A percentile compares a stretch with the other conserved stretches of the same genome.
Conservation (phyloP, 805 yeast genomes). For the Zygosaccharomyces pseudorouxii region DNA sequence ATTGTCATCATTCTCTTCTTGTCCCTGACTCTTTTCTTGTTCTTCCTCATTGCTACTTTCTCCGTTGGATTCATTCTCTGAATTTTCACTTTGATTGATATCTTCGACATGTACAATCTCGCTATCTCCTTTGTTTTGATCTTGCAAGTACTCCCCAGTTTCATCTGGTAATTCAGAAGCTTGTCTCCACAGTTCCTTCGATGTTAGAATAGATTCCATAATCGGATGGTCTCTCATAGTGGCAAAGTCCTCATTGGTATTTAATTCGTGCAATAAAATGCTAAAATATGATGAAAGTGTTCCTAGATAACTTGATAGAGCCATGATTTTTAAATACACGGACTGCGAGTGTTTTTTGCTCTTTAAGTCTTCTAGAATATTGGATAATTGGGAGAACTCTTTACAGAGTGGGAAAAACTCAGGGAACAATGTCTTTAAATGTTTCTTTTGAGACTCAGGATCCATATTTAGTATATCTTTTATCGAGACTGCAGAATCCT, state of each 20-base stretch:
- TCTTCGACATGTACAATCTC: conserved; percentile 23
- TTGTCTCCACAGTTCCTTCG: conserved; percentile 87
- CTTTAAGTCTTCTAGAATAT: conserved; percentile 39
- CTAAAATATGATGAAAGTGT: conserved; percentile 77
- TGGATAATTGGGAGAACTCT: conserved; percentile 48
- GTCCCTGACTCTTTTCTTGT: conserved; percentile 13
- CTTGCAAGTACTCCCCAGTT: conserved; percentile 24
- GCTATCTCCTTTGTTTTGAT: conserved; percentile 15
- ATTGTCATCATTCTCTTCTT: conserved; percentile 23
- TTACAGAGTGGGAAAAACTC: conserved; percentile 74
- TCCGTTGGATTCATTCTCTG: conserved; percentile 22
- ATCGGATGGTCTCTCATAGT: conserved; percentile 82
- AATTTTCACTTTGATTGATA: conserved; percentile 11
- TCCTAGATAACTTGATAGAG: conserved; percentile 75
- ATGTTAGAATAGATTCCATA: conserved; percentile 77
- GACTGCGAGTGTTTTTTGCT: conserved; percentile 35
- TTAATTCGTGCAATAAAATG: conserved; percentile 54
- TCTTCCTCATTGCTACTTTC: conserved; percentile 25
- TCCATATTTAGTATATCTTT: conserved; percentile 49
- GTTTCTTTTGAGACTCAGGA: conserved; percentile 46
- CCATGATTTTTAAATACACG: conserved; percentile 51
- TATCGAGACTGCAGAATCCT: conserved; percentile 34
- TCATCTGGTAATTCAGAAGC: conserved; percentile 51
- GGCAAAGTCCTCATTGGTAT: conserved; percentile 49
- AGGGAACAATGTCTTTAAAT: conserved; percentile 65